Percentiles rank a stretch among this genome's conserved stretches.
Conservation (phyloP, 495 filamentous ascomycete species). For the Neurospora pannonica region DNA sequence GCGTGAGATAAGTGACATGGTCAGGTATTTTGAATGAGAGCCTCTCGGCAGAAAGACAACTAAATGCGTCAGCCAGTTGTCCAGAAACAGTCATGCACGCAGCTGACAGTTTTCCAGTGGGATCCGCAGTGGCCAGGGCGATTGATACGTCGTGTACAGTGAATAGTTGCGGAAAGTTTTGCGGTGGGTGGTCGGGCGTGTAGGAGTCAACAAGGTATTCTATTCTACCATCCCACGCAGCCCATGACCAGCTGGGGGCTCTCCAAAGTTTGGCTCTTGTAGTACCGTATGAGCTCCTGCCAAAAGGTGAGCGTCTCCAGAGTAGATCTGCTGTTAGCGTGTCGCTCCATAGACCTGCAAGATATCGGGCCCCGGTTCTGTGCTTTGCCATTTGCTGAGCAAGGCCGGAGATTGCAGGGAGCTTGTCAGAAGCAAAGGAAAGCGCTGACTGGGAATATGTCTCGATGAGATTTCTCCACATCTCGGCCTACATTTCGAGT, state of each 20-base stretch:
- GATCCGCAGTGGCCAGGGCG: background rate
- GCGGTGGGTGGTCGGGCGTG: background rate
- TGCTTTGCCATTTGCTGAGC: background rate
- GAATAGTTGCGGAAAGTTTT: background rate
- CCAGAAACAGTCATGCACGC: background rate
- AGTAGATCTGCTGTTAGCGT: background rate
- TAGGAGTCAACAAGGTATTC: too few relatives aligned
- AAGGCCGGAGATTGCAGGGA: background rate
- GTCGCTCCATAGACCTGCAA: background rate
- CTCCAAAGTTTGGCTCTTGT: background rate
- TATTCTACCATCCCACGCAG: background rate
- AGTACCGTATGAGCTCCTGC: too few relatives aligned
- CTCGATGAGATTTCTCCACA: background rate
- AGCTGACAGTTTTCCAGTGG: background rate
- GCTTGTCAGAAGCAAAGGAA: background rate
- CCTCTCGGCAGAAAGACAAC: background rate
- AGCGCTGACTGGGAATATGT: background rate
- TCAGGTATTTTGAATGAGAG: background rate
- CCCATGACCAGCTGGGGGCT: background rate
- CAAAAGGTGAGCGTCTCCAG: background rate
- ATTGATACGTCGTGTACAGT: background rate
- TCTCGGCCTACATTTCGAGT: background rate
- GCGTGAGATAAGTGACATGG: background rate
- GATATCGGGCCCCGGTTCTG: background rate
- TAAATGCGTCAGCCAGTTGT: rapidly evolving